Evolutionary conservation across 169 alveolate genomes (phyloP), one percentile per base, ranked within the genome.

Genomic region (Cryptosporidium bovis): DNA sequence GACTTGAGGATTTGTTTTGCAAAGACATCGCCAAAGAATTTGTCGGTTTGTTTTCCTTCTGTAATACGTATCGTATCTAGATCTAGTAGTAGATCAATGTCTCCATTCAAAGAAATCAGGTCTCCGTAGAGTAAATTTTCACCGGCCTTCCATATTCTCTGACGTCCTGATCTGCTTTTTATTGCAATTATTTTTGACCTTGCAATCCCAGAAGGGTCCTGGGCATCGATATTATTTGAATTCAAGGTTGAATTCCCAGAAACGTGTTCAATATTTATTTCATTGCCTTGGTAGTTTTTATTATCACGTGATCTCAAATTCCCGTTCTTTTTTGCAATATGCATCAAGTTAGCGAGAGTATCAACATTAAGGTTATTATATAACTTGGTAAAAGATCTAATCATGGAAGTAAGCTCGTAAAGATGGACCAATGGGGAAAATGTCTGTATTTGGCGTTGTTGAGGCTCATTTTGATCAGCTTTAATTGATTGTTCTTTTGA

Each of bases 181-280:
- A 77, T 77, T 24, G 87, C 71, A 56, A 77, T 60, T 60, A 77
- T 77, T 77, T 77, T 68, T 46, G 87, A 77, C 31, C 87, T 77
- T 46, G 87, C 87, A 13, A 77, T 77, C 13, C 64, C 51, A 13
- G 87, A 56, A 13, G 87, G 87, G 18, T 77, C 71, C 44, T 77
- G 87, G 7, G 51, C 50, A 7, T 77, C 71, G n/a, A 77, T 58
- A 36, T 77, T 71, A 36, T 77, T 71, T 34, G 31, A 33, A 18
- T 15, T 20, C 12, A 29, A 15, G 15, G 44, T 13, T 13, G 2
- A 6, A 40, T 5, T 44, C n/a, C 7, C 33, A n/a, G 67, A 33
- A 16, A 18, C 12, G 12, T 60, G 64, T 46, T 0, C 29, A 40
- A 10, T 20, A 40, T 60, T 40, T 18, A 40, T 20, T 33, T 77